Evolutionary conservation across 1,139 yeast genomes (phyloP), one percentile per base, ranked within the genome.

Genomic region (Protomyces inouyei): DNA sequence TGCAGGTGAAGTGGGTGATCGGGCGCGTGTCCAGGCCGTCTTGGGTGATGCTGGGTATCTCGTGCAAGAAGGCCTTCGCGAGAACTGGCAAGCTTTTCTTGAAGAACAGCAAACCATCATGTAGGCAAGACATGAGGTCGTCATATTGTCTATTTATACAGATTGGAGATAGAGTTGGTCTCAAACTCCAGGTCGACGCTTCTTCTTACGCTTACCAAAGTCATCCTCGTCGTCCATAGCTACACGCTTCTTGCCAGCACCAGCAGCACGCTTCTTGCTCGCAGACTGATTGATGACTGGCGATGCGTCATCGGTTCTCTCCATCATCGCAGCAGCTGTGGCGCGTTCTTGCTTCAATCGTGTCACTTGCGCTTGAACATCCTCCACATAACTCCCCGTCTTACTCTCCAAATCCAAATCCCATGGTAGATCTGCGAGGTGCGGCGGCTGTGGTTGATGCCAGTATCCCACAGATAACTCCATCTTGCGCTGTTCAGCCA

Each of bases 341-440:
- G 43, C 43, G n/a, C 32, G 57, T 35, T 25, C 40, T 23, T n/a
- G 52, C 57, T 18, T 28, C 43, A n/a, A 48, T 43, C 48, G 28
- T 32, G n/a, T 40, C 52, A 43, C 14, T 18, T 43, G 48, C 21
- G 23, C 48, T 21, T 43, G 48, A 6, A 59, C 35, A 32, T 59
- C 63, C 16, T 52, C 63, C 40, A 59, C 35, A 43, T 59, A 53
- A n/a, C 57, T 52, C 12, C 63, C 63, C 14, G 57, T 28, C 28
- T 28, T 28, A 12, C 57, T 52, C 23, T 52, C 52, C 45, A 45
- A 21, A 21, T 59, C 63, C 12, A 59, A 36, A 23, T 59, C 43
- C 63, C 63, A 59, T 28, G 63, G 63, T 18, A 59, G 21, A 18
- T 46, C 43, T 3, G 28, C 57, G 10, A 59, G 54, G 14, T 59